Conservation (phyloP, 2,329 filamentous ascomycete genomes). For the Fusarium newnesense region DNA sequence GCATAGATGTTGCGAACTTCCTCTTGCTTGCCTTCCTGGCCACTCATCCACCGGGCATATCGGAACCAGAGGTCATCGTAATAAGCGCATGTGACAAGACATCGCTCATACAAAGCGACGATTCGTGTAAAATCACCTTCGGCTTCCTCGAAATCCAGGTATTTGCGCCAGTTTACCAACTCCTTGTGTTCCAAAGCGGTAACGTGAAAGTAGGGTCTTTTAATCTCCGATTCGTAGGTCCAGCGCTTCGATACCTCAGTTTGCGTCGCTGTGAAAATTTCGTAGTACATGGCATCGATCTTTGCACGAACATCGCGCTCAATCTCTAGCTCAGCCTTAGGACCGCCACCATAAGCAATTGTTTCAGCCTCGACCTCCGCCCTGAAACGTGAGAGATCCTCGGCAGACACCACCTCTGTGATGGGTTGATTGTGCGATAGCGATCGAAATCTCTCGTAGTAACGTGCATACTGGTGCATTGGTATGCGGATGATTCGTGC, state of each 20-base stretch:
- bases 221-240: slow-evolving; percentile 94
- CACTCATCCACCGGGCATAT: slow-evolving; percentile 94
- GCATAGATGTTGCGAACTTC: slow-evolving; percentile 93
- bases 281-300: slow-evolving; percentile 83
- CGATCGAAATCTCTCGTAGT: slow-evolving; percentile 89
- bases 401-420: slow-evolving; percentile 74
- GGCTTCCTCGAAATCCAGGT: slow-evolving; percentile 92
- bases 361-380: slow-evolving; percentile 77
- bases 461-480: slow-evolving; percentile 94
- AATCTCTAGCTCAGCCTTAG: slow-evolving; percentile 78
- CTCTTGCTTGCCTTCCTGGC: slow-evolving; percentile 82
- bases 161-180: slow-evolving; percentile 91
- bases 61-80: slow-evolving; percentile 99
- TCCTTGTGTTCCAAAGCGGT: slow-evolving; percentile 90
- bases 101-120: slow-evolving; percentile 91
- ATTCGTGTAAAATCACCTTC: slow-evolving; percentile 81
- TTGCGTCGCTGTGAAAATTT: slow-evolving; percentile 83
- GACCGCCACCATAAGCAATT: slow-evolving; percentile 59
- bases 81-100: slow-evolving; percentile 89
- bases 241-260: slow-evolving; percentile 91
- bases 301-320: slow-evolving; percentile 85
- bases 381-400: slow-evolving; percentile 74
- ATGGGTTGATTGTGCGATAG: slow-evolving; percentile 79
- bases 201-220: slow-evolving; percentile 96
- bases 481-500: slow-evolving; percentile 87